phyloP scores from a whole-genome alignment of 1,284 basidiomycete genomes.

The Singerocomus rubriflavus region DNA sequence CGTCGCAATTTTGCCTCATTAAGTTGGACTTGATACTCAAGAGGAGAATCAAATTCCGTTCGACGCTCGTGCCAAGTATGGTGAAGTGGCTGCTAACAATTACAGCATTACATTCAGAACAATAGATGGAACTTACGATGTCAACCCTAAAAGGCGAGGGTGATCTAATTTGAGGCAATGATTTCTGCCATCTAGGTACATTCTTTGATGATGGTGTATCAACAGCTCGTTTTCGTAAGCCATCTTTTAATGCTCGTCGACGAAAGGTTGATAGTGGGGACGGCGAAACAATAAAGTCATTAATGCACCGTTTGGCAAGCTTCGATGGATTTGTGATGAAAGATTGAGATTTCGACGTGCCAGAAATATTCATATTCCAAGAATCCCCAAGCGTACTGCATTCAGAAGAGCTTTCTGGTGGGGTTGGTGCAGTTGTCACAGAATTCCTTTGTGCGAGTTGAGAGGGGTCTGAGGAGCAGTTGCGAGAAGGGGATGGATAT shows the following conservation, averaged over 20 bases:
- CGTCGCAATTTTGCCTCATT: conserved; percentile 5
- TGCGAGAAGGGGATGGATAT: conserved; percentile 2
- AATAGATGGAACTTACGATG: conserved; percentile 20
- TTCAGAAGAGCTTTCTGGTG: not conserved
- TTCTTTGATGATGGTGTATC: conserved; percentile 1
- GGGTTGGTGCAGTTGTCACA: not conserved
- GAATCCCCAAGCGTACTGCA: not conserved
- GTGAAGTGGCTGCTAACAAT: conserved; percentile 28
- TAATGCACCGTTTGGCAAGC: conserved; percentile 3
- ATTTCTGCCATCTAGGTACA: conserved; percentile 1
- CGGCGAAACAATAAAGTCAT: not conserved
- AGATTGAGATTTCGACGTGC: not conserved
- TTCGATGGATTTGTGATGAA: conserved; percentile 5
- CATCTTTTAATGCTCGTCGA: conserved; percentile 1
- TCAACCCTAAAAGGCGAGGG: conserved; percentile 28
- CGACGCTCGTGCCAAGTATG: conserved; percentile 30
- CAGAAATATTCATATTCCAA: not conserved
- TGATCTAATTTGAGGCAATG: conserved; percentile 24
- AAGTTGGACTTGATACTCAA: not conserved
- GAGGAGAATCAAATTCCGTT: conserved; percentile 17
- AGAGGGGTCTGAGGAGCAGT: not conserved
- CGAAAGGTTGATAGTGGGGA: conserved; percentile 1
- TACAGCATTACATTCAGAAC: conserved; percentile 8
- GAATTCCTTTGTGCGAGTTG: conserved; percentile 1
- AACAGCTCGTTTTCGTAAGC: conserved; percentile 8